Evolutionary conservation across 2,329 filamentous ascomycete species (phyloP).

Genomic region (Verticillium nonalfalfae): DNA sequence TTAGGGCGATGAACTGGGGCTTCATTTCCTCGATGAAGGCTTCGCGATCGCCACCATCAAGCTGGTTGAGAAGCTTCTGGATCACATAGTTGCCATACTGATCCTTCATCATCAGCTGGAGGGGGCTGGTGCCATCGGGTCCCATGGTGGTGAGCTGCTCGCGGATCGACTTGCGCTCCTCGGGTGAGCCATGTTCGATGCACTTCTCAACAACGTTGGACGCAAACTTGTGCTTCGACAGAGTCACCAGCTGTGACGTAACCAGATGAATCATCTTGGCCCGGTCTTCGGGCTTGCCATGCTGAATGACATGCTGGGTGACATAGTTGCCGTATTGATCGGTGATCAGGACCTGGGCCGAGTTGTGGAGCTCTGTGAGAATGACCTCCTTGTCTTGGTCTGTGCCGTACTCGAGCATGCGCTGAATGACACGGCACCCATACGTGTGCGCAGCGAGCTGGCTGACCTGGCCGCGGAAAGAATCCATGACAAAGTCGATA

Average conservation of each 20-base stretch:
- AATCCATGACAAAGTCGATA: constrained; percentile 78
- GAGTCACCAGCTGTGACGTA: constrained; percentile 60
- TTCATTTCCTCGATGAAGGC: constrained; percentile 58
- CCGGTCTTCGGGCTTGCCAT: constrained; percentile 68
- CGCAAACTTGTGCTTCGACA: constrained; percentile 93
- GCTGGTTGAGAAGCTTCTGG: constrained; percentile 69
- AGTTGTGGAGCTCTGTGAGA: constrained; percentile 71
- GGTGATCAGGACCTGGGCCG: constrained; percentile 65
- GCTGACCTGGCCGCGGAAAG: constrained; percentile 69
- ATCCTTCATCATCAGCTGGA: constrained; percentile 78
- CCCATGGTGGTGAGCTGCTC: constrained; percentile 52
- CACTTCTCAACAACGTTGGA: constrained; percentile 97
- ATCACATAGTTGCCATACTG: constrained; percentile 95
- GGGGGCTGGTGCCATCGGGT: constrained; percentile 60
- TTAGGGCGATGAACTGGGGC: constrained; percentile 53
- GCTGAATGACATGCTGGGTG: constrained; percentile 81
- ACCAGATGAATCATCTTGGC: constrained; percentile 68
- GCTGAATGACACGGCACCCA: constrained; percentile 88
- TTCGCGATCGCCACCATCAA: constrained; percentile 45
- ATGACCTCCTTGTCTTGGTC: constrained; percentile 65
- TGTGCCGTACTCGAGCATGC: constrained; percentile 79
- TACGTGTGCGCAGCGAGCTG: constrained; percentile 73
- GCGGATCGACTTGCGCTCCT: constrained; percentile 66
- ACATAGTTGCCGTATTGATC: constrained; percentile 97
- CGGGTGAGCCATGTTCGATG: constrained; percentile 62